Evolutionary conservation across 441 rosid genomes (phyloP), one percentile per base, ranked within the genome.

Genomic region (Populus trichocarpa): DNA sequence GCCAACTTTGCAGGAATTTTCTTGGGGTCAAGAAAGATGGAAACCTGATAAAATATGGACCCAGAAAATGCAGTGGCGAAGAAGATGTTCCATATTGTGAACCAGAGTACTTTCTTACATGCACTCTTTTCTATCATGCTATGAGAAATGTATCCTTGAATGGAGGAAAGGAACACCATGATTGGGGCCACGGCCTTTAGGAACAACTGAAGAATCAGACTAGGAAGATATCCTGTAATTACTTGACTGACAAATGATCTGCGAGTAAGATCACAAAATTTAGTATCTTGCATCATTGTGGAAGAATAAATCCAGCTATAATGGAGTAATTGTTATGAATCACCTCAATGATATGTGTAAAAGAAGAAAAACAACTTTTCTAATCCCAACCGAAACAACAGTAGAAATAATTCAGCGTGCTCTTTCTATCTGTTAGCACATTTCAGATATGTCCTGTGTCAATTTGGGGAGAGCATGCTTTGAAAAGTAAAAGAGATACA

Each of bases 51-150:
- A 8, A 96, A 79, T 71, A 81, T 88, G 57, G 99, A 89, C 42
- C 98, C 99, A 13, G 99, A 96, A 86, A 96, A 96, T 28, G 93
- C 92, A 40, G 99, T 89, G 28, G 99, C 99, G 42, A 96, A 96
- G 78, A 93, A 96, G 77, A 93, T 79, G 80, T 96, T 96, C 99
- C 99, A 96, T 81, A 96, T 84, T 6, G 93, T 90, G 89, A 96
- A 96, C 98, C 99, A 96, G 46, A 96, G 90, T 72, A 92, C 98
- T 80, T 96, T 96, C 81, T 90, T 89, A 74, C 98, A 93, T 36
- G 99, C 97, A 79, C 98, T 93, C 81, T 86, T 93, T 85, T 96
- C 90, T 79, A 96, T 96, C 0, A 86, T 90, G 79, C 98, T 96
- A 53, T 80, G 97, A 82, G 97, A 92, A 67, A 89, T 91, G 84